Conservation (phyloP, 495 filamentous ascomycete species). For the Aspergillus sclerotioniger region DNA sequence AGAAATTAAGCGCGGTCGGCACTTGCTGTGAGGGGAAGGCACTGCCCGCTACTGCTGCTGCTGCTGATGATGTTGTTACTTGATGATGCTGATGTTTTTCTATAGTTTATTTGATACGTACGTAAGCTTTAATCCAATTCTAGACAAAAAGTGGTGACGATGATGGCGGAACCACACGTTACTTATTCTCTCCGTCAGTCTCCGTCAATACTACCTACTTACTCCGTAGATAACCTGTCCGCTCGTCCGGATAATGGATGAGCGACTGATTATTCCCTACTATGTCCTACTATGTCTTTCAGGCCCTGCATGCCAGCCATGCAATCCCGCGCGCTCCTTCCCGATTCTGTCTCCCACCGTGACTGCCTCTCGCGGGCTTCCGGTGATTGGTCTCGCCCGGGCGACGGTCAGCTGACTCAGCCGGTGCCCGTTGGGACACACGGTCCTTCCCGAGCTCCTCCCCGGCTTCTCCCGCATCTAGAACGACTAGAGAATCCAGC, state of each 20-base stretch:
- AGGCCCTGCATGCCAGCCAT: background rate
- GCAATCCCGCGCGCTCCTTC: background rate
- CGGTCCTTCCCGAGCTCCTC: conserved; percentile 20
- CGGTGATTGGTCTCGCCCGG: background rate
- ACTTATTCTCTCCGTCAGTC: no score
- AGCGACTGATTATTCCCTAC: background rate
- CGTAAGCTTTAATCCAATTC: no score
- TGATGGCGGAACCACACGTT: no score
- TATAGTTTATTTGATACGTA: no score
- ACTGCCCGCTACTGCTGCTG: no score
- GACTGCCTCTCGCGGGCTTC: conserved; percentile 3
- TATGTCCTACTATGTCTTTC: background rate
- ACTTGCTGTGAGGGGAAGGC: background rate
- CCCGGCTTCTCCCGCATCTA: conserved; percentile 25
- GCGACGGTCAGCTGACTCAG: conserved; percentile 14
- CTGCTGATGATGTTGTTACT: no score
- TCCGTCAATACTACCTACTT: no score
- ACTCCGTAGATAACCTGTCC: no score
- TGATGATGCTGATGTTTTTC: background rate
- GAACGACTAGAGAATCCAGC: conserved; percentile 10
- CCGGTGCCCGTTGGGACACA: conserved; percentile 1
- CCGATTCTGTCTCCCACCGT: background rate
- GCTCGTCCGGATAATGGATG: no score
- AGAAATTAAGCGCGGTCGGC: conserved; percentile 25
- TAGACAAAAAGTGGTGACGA: no score